A percentile compares a stretch with the other conserved stretches of the same genome.
These are phyloP conservation scores for Nepenthes alata DNA, from an alignment of 179 eudicot species.

Conservation along the genomic window DNA sequence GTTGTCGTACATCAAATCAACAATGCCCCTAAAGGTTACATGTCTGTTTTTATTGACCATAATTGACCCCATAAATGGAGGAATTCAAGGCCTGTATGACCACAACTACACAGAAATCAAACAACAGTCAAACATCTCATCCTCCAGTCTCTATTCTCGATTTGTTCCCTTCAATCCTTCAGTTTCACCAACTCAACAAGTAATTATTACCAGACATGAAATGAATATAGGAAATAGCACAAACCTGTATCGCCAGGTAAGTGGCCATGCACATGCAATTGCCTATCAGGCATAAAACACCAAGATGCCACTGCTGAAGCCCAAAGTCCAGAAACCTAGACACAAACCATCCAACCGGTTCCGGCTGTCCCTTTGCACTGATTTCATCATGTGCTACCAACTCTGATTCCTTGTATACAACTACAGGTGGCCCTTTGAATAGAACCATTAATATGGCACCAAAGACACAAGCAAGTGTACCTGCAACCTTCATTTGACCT, in stretches of 20 bases:
- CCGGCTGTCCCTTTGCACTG: conserved; percentile 80
- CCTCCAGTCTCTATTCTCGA: too few species aligned
- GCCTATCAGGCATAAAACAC: conserved; percentile 77
- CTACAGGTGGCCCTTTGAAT: conserved; percentile 64
- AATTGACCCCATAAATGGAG: too few species aligned
- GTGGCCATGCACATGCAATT: conserved; percentile 98
- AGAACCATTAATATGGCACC: conserved; percentile 89
- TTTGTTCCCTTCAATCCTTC: too few species aligned
- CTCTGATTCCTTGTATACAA: conserved; percentile 50
- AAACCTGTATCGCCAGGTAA: conserved; percentile 88
- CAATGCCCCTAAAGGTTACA: too few species aligned
- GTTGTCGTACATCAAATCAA: too few species aligned
- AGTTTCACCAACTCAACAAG: background rate
- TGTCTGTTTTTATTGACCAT: too few species aligned
- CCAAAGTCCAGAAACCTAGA: conserved; percentile 47
- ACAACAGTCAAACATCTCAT: too few species aligned
- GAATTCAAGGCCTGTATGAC: too few species aligned
- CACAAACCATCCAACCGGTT: conserved; percentile 78
- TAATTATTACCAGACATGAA: background rate
- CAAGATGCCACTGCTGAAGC: conserved; percentile 73
- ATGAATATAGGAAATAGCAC: background rate
- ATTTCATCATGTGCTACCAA: conserved; percentile 39
- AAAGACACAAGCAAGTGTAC: conserved; percentile 72
- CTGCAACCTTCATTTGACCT: conserved; percentile 80
- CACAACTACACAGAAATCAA: too few species aligned